phyloP scores from a whole-genome alignment of 2,329 filamentous ascomycete species.

The Balansia obtecta region DNA sequence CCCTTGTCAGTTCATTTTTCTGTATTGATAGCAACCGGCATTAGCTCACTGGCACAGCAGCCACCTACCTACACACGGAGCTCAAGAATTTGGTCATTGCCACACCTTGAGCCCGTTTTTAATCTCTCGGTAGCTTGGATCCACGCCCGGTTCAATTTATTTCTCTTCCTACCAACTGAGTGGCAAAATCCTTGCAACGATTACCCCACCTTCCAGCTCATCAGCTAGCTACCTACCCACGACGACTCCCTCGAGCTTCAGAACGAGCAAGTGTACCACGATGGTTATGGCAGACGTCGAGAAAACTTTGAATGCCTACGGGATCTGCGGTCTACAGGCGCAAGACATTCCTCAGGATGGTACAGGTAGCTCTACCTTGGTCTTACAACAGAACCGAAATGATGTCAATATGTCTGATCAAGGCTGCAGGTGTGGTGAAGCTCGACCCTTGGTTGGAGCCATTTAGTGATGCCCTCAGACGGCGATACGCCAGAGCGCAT shows the following conservation, averaged over 20 bases:
- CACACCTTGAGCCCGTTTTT: not conserved
- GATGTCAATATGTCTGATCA: conserved; percentile 4
- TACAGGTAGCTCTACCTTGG: conserved; percentile 43
- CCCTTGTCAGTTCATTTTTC: not conserved
- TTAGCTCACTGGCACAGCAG: not conserved
- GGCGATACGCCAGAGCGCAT: conserved; percentile 67
- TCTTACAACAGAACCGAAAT: not conserved
- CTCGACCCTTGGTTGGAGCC: conserved; percentile 85
- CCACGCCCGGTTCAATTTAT: not conserved
- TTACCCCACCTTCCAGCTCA: not conserved
- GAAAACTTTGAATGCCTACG: conserved; percentile 3
- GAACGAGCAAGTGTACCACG: not conserved
- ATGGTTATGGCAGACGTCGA: conserved; percentile 7
- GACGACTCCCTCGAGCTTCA: too few species aligned
- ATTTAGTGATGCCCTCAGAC: conserved; percentile 65
- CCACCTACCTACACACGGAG: not conserved
- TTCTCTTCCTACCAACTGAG: not conserved
- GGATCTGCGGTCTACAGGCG: conserved; percentile 24
- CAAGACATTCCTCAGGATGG: conserved; percentile 52
- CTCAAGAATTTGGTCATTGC: conserved; percentile 1
- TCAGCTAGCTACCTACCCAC: not conserved
- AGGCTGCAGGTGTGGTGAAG: conserved; percentile 58
- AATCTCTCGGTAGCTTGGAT: not conserved
- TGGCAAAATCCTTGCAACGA: not conserved
- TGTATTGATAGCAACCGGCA: not conserved